Evolutionary conservation across 306 rosid species (phyloP).

Genomic region (Pachyrhizus erosus): DNA sequence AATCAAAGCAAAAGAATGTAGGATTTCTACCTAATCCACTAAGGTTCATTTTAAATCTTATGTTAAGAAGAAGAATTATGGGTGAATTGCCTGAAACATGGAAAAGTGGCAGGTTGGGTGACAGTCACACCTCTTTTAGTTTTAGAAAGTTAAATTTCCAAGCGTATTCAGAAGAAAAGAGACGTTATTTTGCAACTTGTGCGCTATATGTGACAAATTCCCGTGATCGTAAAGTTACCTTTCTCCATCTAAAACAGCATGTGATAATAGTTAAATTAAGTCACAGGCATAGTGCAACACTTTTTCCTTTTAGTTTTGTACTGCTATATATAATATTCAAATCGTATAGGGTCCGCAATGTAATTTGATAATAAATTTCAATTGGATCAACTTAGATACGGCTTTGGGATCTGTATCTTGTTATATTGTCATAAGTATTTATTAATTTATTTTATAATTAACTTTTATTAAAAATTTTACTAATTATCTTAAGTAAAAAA

Average conservation of each 20-base stretch:
- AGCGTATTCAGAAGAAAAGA: neutral
- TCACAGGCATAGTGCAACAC: constrained; percentile 9
- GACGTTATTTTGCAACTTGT: constrained; percentile 17
- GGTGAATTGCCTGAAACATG: neutral
- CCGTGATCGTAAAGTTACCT: constrained; percentile 15
- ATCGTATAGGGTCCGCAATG: neutral
- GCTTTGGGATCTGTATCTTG: neutral
- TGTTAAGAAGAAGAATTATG: neutral
- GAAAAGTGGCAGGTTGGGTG: neutral
- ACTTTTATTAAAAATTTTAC: too few species aligned
- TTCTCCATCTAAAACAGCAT: neutral
- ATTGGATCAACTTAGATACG: neutral
- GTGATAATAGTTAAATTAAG: constrained; percentile 29
- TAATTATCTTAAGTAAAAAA: too few species aligned
- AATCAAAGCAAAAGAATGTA: neutral
- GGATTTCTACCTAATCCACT: neutral
- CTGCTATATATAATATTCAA: neutral
- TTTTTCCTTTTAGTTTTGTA: neutral
- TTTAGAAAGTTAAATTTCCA: neutral
- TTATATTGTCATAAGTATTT: too few species aligned
- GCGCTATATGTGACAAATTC: constrained; percentile 11
- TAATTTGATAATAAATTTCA: neutral
- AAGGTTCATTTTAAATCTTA: neutral
- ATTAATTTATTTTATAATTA: too few species aligned
- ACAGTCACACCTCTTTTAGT: neutral